Evolutionary conservation across 83 land plant species (phyloP).

Genomic region (Picea engelmannii): DNA sequence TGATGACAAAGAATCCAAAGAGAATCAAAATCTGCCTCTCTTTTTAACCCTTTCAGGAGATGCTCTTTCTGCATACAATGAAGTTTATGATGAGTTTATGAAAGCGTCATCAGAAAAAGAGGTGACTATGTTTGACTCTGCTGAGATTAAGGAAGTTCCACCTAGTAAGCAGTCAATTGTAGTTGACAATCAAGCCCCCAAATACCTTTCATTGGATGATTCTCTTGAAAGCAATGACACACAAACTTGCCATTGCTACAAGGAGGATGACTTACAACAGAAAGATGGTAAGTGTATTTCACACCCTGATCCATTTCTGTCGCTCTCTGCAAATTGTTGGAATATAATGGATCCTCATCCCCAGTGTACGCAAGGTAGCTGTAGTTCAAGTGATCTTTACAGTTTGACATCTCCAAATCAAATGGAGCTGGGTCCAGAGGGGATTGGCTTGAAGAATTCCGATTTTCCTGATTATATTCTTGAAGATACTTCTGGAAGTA

Average conservation of each 20-base stretch:
- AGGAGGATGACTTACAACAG: neutral
- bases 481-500: constrained; percentile 21
- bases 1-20: neutral
- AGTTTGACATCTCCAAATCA: constrained; percentile 2
- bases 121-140: neutral
- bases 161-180: neutral
- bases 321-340: neutral
- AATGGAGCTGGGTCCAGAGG: neutral
- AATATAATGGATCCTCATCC: neutral
- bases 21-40: constrained; percentile 14
- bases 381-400: neutral
- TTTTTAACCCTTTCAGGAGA: constrained; percentile 48
- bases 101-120: constrained; percentile 19
- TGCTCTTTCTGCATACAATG: constrained; percentile 49
- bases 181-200: neutral
- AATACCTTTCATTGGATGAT: neutral
- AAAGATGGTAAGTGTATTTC: neutral
- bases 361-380: neutral
- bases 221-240: neutral
- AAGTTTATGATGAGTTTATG: constrained; percentile 45
- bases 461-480: constrained; percentile 15
- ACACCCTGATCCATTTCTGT: neutral
- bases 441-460: neutral
- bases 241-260: neutral
- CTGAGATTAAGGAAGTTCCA: neutral